Evolutionary conservation across 768 basidiomycete species (phyloP).

Genomic region (Dioszegia crocea): DNA sequence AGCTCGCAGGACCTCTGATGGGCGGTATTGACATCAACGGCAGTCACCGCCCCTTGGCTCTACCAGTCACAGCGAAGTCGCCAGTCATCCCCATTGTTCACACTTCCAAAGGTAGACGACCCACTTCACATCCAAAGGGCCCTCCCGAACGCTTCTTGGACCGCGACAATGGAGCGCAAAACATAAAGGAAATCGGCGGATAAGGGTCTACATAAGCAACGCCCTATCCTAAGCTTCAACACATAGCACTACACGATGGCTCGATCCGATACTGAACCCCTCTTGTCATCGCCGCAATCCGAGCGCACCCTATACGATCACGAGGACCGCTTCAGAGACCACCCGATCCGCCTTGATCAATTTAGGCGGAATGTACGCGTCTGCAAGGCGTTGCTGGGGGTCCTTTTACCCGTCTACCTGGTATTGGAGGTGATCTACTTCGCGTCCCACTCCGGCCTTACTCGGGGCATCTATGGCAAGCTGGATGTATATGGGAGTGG

Average conservation of each 20-base stretch:
- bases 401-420: slow-evolving; percentile 8
- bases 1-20: no score
- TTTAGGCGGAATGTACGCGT: slow-evolving; percentile 19
- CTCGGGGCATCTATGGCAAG: background rate
- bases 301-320: background rate
- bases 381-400: slow-evolving; percentile 14
- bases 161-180: no score
- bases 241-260: no score
- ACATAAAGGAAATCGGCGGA: background rate
- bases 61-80: no score
- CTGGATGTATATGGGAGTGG: background rate
- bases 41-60: no score
- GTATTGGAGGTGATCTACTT: slow-evolving; percentile 11
- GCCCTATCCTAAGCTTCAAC: no score
- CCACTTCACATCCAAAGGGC: no score
- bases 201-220: background rate
- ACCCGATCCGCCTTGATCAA: slow-evolving; percentile 16
- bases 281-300: background rate
- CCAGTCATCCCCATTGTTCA: no score
- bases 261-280: background rate
- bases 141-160: no score
- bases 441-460: background rate
- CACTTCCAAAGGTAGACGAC: no score
- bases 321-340: slow-evolving; percentile 17
- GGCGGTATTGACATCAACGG: no score